Evolutionary conservation across 164 flowering plant genomes (phyloP), one percentile per base, ranked within the genome.

Genomic region (Akebia trifoliata): DNA sequence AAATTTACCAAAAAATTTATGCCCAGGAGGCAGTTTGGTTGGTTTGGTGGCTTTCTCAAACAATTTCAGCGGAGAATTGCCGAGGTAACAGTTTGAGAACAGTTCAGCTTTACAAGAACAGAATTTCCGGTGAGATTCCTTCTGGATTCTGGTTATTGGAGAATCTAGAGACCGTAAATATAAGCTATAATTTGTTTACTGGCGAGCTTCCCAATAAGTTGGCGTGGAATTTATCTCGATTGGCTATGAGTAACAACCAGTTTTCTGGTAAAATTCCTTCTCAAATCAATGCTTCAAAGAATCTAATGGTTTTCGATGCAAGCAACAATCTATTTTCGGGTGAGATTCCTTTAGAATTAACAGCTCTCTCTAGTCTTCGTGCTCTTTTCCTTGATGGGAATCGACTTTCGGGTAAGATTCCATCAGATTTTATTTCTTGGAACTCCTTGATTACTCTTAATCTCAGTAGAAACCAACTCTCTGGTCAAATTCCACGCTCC

Each of bases 11-110:
- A 66, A 71, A 17, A 50, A 69, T 52, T 54, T 82, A 17, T 85
- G 92, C 49, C 44, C 40, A 0, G 65, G 58, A 1, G 76, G 81
- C 22, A 57, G 9, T 44, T 61, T 85, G 20, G 5, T 0, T 0
- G 79, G 84, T 14, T 52, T 79, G 18, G 74, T 74, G 25, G 92
- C 76, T 6, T 89, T 66, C 39, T 55, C 65, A 0, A 92, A 92
- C 70, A 64, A 70, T 50, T 63, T 92, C 5, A 58, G 57, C 10
- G 98, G 98, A 9, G 68, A 59, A 29, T 25, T 92, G 36, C 93
- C 98, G 3, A 58, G 62, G 34, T 56, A 17, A 3, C 1, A 69
- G 72, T 49, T 36, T 91, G 61, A 44, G 8, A 0, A 63, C 67
- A 0, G 12, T 84, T 46, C 68, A 68, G 75, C 60, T 70, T 7